These are phyloP conservation scores for Pugionium dolabratum DNA, from an alignment of 345 rosid genomes.

Conservation along the genomic window DNA sequence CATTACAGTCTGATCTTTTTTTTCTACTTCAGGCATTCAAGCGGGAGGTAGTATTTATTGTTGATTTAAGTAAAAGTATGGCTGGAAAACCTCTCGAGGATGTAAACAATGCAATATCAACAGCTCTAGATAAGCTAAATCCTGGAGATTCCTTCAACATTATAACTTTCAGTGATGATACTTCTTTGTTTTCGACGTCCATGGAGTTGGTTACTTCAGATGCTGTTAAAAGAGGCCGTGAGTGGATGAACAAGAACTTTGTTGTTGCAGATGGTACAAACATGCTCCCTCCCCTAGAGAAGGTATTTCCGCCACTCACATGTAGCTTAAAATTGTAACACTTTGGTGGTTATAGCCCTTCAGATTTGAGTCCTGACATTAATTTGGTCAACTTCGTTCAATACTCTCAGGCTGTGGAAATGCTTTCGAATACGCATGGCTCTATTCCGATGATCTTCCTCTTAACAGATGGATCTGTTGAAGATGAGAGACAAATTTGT, in stretches of 20 bases:
- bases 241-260: slow-evolving; percentile 70
- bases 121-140: slow-evolving; percentile 58
- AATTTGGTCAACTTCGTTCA: slow-evolving; percentile 5
- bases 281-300: slow-evolving; percentile 67
- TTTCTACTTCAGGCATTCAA: slow-evolving; percentile 55
- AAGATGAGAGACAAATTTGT: slow-evolving; percentile 85
- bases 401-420: slow-evolving; percentile 80
- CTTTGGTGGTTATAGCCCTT: slow-evolving; percentile 1
- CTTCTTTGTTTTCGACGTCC: slow-evolving; percentile 60
- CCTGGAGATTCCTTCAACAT: slow-evolving; percentile 80
- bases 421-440: slow-evolving; percentile 59
- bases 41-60: slow-evolving; percentile 75
- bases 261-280: slow-evolving; percentile 68
- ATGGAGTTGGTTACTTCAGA: slow-evolving; percentile 66
- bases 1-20: slow-evolving; percentile 10
- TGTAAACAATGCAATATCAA: slow-evolving; percentile 60
- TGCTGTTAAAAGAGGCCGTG: slow-evolving; percentile 59
- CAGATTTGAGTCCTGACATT: slow-evolving; percentile 12
- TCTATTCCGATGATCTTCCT: slow-evolving; percentile 80
- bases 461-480: slow-evolving; percentile 91
- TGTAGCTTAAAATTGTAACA: slow-evolving; percentile 9
- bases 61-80: slow-evolving; percentile 95
- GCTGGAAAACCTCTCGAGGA: slow-evolving; percentile 68
- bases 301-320: slow-evolving; percentile 48
- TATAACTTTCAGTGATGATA: slow-evolving; percentile 72